These are phyloP conservation scores for Gymnopilus junonius DNA, from an alignment of 768 basidiomycete species.

Conservation along the genomic window DNA sequence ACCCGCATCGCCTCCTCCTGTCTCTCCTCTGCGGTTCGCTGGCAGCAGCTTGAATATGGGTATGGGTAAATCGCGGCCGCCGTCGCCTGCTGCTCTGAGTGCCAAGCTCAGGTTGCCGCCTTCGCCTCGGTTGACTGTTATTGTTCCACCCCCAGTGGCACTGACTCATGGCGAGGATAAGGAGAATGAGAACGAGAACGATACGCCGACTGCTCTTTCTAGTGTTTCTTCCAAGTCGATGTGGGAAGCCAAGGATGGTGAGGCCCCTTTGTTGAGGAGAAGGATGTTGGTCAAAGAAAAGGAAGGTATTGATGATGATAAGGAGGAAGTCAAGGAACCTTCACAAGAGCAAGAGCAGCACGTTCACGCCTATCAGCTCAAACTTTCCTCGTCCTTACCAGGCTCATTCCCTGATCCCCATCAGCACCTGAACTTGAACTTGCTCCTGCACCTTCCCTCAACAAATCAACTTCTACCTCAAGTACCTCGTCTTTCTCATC, in stretches of 20 bases:
- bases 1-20: constrained; percentile 44
- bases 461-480: constrained; percentile 6
- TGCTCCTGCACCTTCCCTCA: neutral
- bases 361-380: neutral
- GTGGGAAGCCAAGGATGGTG: constrained; percentile 3
- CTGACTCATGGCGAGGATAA: constrained; percentile 10
- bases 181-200: constrained; percentile 15
- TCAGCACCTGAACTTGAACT: too few species aligned
- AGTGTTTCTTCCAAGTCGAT: neutral
- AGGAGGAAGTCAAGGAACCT: neutral
- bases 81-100: neutral
- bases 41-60: too few species aligned
- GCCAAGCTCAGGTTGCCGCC: neutral
- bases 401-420: constrained; percentile 31
- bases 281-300: constrained; percentile 2
- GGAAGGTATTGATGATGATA: neutral
- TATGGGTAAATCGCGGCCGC: neutral
- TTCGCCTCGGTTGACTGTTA: constrained; percentile 4
- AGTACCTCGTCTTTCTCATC: constrained; percentile 4
- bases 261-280: neutral
- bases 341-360: too few species aligned
- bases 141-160: neutral
- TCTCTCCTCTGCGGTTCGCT: constrained; percentile 6
- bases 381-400: constrained; percentile 28
- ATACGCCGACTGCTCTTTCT: constrained; percentile 1